A percentile compares a stretch with the other conserved stretches of the same genome.
These are phyloP conservation scores for Claviceps maximensis DNA, from an alignment of 2,329 filamentous ascomycete genomes.

Conservation along the genomic window DNA sequence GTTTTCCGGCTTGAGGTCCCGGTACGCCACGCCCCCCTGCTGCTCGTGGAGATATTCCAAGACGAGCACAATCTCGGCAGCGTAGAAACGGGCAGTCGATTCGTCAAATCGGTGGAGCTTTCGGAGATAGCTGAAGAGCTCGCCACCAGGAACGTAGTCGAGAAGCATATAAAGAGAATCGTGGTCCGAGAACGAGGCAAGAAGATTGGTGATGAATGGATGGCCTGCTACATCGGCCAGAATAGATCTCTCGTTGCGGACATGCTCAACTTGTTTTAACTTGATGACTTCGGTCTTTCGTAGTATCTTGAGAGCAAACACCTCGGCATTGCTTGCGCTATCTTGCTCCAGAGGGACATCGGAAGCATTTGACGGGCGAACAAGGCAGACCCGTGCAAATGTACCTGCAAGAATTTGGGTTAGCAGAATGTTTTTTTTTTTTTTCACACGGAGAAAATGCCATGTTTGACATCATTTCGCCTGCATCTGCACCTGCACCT, in stretches of 20 bases:
- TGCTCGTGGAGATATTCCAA: constrained; percentile 69
- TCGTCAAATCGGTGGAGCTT: constrained; percentile 70
- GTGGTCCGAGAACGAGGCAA: constrained; percentile 66
- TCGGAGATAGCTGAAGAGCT: constrained; percentile 73
- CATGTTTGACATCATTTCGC: background rate
- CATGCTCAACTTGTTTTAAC: constrained; percentile 77
- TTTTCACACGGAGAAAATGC: background rate
- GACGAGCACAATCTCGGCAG: constrained; percentile 71
- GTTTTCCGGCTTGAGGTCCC: constrained; percentile 75
- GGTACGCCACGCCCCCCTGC: constrained; percentile 65
- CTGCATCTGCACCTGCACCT: background rate
- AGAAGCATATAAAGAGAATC: constrained; percentile 74
- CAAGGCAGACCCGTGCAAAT: constrained; percentile 72
- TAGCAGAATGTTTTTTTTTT: background rate
- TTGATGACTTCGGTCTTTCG: constrained; percentile 63
- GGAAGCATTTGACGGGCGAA: constrained; percentile 44
- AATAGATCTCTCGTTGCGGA: constrained; percentile 69
- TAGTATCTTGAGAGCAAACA: constrained; percentile 74
- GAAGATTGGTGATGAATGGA: constrained; percentile 70
- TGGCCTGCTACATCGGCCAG: constrained; percentile 66
- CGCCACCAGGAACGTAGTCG: constrained; percentile 71
- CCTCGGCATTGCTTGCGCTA: constrained; percentile 24
- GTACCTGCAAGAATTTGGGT: constrained; percentile 38
- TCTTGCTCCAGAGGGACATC: constrained; percentile 19
- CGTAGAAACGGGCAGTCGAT: constrained; percentile 65